Conservation (phyloP, 331 rosid genomes). For the Stylosanthes scabra region DNA sequence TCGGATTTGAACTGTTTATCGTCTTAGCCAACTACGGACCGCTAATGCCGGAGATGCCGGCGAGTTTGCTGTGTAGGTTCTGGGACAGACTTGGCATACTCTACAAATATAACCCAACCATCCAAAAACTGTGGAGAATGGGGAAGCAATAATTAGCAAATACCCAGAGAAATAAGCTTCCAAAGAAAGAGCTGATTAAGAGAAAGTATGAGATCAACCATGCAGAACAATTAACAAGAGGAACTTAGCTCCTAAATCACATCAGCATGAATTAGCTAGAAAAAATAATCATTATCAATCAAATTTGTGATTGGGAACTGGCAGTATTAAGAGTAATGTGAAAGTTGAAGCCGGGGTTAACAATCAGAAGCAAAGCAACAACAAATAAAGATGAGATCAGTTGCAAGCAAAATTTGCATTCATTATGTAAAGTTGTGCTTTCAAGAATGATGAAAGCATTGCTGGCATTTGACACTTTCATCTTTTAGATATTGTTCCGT, state of each 20-base stretch:
- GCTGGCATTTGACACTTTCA: background rate
- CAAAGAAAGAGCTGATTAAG: conserved; percentile 10
- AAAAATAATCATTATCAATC: too few species aligned
- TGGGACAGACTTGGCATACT: conserved; percentile 89
- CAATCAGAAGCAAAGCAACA: too few species aligned
- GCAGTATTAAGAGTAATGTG: too few species aligned
- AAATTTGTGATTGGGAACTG: too few species aligned
- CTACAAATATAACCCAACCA: conserved; percentile 99
- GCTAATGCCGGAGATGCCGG: conserved; percentile 53
- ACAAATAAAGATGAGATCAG: too few species aligned
- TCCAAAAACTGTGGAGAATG: conserved; percentile 74
- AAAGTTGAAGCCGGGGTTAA: too few species aligned
- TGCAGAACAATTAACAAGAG: background rate
- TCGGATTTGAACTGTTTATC: background rate
- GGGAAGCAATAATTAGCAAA: conserved; percentile 31
- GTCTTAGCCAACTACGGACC: background rate
- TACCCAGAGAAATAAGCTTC: conserved; percentile 1
- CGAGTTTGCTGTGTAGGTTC: conserved; percentile 42
- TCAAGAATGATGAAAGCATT: background rate
- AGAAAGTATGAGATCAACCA: background rate
- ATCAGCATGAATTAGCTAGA: background rate
- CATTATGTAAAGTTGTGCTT: conserved; percentile 8
- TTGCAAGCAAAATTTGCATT: too few species aligned
- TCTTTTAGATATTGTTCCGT: background rate
- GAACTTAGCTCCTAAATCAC: background rate